Evolutionary conservation across 768 basidiomycete species (phyloP), one percentile per base, ranked within the genome.

Genomic region (Amanita muscaria): DNA sequence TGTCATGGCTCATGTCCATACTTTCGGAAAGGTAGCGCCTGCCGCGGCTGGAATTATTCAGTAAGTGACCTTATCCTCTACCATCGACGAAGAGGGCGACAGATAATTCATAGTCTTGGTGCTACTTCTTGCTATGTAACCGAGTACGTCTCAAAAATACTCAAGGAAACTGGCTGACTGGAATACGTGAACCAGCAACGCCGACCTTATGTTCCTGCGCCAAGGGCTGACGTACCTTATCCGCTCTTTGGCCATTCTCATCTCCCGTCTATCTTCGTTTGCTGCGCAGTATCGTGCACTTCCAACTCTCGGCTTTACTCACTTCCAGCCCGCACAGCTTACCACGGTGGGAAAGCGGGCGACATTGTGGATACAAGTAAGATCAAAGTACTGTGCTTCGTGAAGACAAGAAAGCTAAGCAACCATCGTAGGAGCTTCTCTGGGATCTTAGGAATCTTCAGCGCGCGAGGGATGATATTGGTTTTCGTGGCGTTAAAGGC

Each of bases 1-100:
- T 64, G 96, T 99, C 34, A 99, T 99, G 96, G 96, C 96, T 0
- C 96, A 99, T 58, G 96, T 99, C 34, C 91, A 98, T 66, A 96
- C 93, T 3, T 99, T 97, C 60, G 93, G 93, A 4, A 76, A 73
- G 35, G 85, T 93, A 42, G 93, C 93, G 1, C 93, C 93, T 7
- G 87, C 88, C 25, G 93, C 93, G 19, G 92, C 92, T 12, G 89
- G 91, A 14, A 94, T 97, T 57, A 96, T 97, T 53, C 93, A 97
- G 88, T 88, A 53, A 48, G 77, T 68, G 21, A 31, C 22, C 40
- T 43, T 31, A 18, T 19, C 32, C 32, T 40, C 5, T 43, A 8
- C 24, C 14, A 47, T 8, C 12, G 11, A 18, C 24, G 9, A 4
- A 8, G 15, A n/a, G 12, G 11, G 36, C 32, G 16, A 32, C 45